Base-by-base conservation (phyloP, 202 grass and related monocot genomes). In the Saccharum hybrid region DNA sequence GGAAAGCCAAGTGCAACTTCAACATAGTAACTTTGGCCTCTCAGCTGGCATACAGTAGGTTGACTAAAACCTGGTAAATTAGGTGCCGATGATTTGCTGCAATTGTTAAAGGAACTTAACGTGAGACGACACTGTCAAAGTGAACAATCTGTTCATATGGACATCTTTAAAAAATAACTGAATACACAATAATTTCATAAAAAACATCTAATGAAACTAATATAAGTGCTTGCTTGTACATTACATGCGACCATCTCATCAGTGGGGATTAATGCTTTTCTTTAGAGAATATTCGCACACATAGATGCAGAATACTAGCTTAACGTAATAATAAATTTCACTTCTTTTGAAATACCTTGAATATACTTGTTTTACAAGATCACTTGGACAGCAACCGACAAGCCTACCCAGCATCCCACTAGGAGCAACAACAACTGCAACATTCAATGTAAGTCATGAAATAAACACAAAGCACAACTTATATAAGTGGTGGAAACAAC, bases 391-490 rank as follows among this genome's bases (percentile, higher is more conserved):
- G 76, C 93, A 98, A 52, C 96, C 96, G 4, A 92, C 89, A 82
- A 98, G 96, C 83, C 93, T 98, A 76, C 96, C 96, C 46, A 94
- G 83, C 93, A 96, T 98, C 60, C 96, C 96, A 90, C 88, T 96
- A 76, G 96, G 96, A 86, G 93, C 89, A 82, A 98, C 96, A 88
- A 98, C 80, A 90, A 96, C 96, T 98, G 93, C 83, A 93, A 45
- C 33, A 41, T 85, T 87, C 56, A 71, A 89, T 68, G 42, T 80
- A 88, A 79, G 36, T 81, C 60, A 68, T 64, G 82, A 56, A 75
- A 52, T 64, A 86, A 86, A 36, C 23, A 83, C 30, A 83, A 21
- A 65, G 41, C 51, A 72, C 23, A 81, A 79, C 59, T 81, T 68
- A 84, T 30, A 71, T 40, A 78, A 87, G 81, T 63, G 6, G 15